Conservation (phyloP, 768 basidiomycete species). For the Pulveroboletus sp. region DNA sequence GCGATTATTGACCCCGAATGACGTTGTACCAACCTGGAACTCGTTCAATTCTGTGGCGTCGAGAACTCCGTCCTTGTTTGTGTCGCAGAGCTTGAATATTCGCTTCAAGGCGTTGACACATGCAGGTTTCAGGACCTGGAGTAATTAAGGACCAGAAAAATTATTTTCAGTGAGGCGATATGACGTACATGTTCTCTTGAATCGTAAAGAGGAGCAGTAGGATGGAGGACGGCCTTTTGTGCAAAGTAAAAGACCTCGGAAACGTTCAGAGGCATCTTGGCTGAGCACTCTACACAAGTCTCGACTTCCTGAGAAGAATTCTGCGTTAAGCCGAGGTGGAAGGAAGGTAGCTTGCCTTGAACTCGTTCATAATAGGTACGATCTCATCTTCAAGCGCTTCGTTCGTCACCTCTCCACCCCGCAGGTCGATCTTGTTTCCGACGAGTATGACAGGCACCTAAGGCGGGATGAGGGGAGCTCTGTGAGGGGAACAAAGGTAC, state of each 20-base stretch:
- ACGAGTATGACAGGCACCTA: conserved; percentile 96
- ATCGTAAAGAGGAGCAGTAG: conserved; percentile 95
- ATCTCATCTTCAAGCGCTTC: conserved; percentile 94
- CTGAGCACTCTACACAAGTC: conserved; percentile 97
- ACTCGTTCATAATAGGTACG: conserved; percentile 95
- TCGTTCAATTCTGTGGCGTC: conserved; percentile 92
- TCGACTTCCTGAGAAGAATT: conserved; percentile 78
- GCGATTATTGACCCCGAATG: neutral
- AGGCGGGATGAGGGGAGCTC: conserved; percentile 5
- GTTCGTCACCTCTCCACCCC: conserved; percentile 91
- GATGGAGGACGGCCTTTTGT: conserved; percentile 95
- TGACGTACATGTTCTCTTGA: conserved; percentile 86
- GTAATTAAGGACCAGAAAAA: conserved; percentile 10
- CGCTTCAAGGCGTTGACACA: conserved; percentile 83
- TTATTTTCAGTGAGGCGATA: neutral
- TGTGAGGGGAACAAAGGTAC: conserved; percentile 18
- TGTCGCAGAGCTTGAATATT: conserved; percentile 95
- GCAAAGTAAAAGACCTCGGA: conserved; percentile 99
- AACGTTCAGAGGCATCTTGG: conserved; percentile 83
- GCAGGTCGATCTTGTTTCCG: conserved; percentile 96
- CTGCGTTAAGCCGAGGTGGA: neutral
- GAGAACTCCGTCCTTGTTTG: conserved; percentile 89
- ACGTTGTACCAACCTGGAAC: conserved; percentile 67
- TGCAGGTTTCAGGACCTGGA: conserved; percentile 87
- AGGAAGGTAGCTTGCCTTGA: conserved; percentile 62